Evolutionary conservation across 805 yeast species (phyloP), one percentile per base, ranked within the genome.

Genomic region (Teunomyces kruisii): DNA sequence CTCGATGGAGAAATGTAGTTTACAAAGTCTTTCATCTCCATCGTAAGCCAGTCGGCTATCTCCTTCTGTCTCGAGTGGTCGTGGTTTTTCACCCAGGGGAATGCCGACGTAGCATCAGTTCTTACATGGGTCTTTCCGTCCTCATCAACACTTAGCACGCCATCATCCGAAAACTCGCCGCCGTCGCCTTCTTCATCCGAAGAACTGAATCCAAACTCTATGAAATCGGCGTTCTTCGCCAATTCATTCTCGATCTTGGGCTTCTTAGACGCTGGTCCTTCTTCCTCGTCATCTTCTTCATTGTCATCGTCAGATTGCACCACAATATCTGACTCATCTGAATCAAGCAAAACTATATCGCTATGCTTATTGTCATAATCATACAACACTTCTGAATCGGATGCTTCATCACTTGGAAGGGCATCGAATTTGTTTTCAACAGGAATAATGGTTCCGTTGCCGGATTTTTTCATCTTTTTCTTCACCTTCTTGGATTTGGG

Each of bases 11-110:
- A 86, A 19, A 91, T 82, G 62, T 90, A 92, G 39, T 81, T 78
- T 24, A 87, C 85, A 62, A 89, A 92, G 58, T 89, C 96, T 51
- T 78, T 78, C 50, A 92, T 87, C 61, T 92, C 98, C 64, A 78
- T 72, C 3, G 94, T 86, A 16, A 92, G 73, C 94, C 96, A 89
- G 54, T 86, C 91, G 1, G 91, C 83, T 28, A 90, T 80, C 54
- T 87, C 95, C 51, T 77, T 75, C 59, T 86, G 90, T 43, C 71
- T 78, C 1, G 88, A 80, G 58, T 88, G 95, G 54, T 88, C 92
- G 52, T 83, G 86, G 49, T 83, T 80, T 43, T 81, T 73, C 17
- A 87, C 76, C 96, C 96, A 89, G 0, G 96, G 96, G 48, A 64
- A 81, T 28, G 70, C 62, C 2, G 70, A 56, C 26, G 65, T 63